Percentiles rank a stretch among this genome's conserved stretches.
Conservation (phyloP, 192 early-diverging fungal species). For the Kickxella alabastrina region DNA sequence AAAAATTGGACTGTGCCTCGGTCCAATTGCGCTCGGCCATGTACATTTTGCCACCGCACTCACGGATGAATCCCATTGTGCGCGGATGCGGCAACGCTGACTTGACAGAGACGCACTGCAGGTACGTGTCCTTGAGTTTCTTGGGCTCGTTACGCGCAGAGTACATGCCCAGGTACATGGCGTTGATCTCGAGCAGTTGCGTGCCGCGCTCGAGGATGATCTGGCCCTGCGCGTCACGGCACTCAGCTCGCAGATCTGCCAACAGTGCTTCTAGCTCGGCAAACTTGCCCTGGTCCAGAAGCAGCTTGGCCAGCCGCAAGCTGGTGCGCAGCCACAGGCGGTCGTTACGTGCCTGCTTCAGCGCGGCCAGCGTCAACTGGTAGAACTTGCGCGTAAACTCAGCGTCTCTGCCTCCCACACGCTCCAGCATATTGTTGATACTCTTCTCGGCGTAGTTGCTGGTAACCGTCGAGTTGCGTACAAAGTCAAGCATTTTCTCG, state of each 20-base stretch:
- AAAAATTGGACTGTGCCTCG: slow-evolving; percentile 89
- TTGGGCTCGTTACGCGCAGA: slow-evolving; percentile 81
- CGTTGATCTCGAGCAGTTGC: slow-evolving; percentile 87
- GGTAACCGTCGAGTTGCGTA: slow-evolving; percentile 17
- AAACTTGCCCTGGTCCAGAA: slow-evolving; percentile 30
- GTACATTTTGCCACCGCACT: slow-evolving; percentile 98
- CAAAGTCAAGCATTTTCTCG: slow-evolving; percentile 30
- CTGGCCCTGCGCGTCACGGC: slow-evolving; percentile 14
- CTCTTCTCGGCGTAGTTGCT: slow-evolving; percentile 48
- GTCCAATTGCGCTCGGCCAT: slow-evolving; percentile 93
- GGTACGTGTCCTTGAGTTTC: slow-evolving; percentile 86
- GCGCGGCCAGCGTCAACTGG: slow-evolving; percentile 21
- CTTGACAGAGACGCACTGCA: slow-evolving; percentile 82
- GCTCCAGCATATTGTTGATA: slow-evolving; percentile 47
- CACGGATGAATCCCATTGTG: slow-evolving; percentile 95
- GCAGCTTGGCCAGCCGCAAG: slow-evolving; percentile 27
- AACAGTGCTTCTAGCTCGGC: slow-evolving; percentile 15
- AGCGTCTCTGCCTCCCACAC: slow-evolving; percentile 6
- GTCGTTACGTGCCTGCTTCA: slow-evolving; percentile 36
- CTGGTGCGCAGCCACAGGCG: slow-evolving; percentile 45
- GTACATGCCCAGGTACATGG: slow-evolving; percentile 96
- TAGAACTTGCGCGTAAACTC: slow-evolving; percentile 23
- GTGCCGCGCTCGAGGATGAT: slow-evolving; percentile 82
- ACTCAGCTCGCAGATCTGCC: slow-evolving; percentile 14
- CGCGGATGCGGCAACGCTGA: slow-evolving; percentile 94